Percentiles rank a stretch among this genome's conserved stretches.
These are phyloP conservation scores for Quercus cerris DNA, from an alignment of 306 rosid species.

Conservation along the genomic window DNA sequence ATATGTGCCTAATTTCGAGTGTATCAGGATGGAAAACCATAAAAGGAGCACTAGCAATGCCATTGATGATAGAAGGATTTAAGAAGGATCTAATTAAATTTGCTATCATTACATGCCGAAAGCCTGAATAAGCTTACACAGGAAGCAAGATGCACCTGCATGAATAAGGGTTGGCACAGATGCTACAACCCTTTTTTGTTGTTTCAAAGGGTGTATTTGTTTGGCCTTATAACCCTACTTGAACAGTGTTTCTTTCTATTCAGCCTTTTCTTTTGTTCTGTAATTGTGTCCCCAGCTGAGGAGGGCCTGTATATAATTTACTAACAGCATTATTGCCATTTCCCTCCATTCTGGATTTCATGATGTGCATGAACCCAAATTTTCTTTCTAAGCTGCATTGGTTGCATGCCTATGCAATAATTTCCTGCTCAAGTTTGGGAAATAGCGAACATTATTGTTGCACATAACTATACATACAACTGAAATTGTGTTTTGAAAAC, in stretches of 20 bases:
- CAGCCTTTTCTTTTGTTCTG: not conserved
- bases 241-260: not conserved
- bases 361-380: too few species aligned
- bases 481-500: too few species aligned
- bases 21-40: constrained; percentile 66
- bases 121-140: constrained; percentile 31
- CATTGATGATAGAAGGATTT: constrained; percentile 86
- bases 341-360: too few species aligned
- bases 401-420: not conserved
- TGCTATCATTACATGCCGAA: constrained; percentile 73
- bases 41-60: constrained; percentile 93
- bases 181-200: not conserved
- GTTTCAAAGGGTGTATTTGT: not conserved
- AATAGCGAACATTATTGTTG: not conserved
- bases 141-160: not conserved
- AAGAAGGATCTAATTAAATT: constrained; percentile 71
- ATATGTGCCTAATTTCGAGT: not conserved
- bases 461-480: too few species aligned
- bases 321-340: too few species aligned
- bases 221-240: too few species aligned
- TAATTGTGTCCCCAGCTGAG: too few species aligned
- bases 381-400: not conserved
- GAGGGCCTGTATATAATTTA: not conserved
- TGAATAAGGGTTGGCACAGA: not conserved
- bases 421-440: not conserved